Conservation (phyloP, 2,329 filamentous ascomycete species). For the Xylariaceae sp. region DNA sequence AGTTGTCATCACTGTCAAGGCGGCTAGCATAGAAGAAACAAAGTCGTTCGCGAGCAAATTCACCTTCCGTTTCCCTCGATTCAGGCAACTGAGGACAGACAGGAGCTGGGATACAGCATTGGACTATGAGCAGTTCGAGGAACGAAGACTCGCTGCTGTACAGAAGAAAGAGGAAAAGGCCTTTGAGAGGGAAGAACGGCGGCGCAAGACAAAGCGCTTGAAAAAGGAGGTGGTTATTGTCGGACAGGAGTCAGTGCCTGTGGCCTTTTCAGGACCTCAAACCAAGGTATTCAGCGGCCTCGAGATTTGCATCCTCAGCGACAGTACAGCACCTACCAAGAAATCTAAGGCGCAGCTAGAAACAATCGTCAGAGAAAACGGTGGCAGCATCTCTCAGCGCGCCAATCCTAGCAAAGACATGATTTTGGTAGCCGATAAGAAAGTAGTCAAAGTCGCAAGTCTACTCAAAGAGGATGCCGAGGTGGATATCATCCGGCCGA, state of each 20-base stretch:
- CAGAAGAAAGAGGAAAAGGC: constrained; percentile 68
- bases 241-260: constrained; percentile 55
- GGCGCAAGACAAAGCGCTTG: constrained; percentile 53
- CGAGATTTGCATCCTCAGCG: constrained; percentile 80
- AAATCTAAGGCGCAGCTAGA: constrained; percentile 78
- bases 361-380: constrained; percentile 74
- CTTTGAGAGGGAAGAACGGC: constrained; percentile 72
- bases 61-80: constrained; percentile 87
- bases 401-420: constrained; percentile 59
- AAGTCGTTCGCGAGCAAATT: constrained; percentile 72
- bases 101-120: constrained; percentile 79
- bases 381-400: constrained; percentile 74
- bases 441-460: constrained; percentile 75
- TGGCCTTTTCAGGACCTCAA: constrained; percentile 50
- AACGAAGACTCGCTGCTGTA: constrained; percentile 65
- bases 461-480: constrained; percentile 69
- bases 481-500: constrained; percentile 70
- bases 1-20: constrained; percentile 83
- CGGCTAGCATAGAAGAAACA: constrained; percentile 69
- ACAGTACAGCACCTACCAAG: constrained; percentile 64
- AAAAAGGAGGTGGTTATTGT: constrained; percentile 69
- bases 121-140: constrained; percentile 71
- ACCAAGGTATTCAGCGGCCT: constrained; percentile 70
- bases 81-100: constrained; percentile 76
- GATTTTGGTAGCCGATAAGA: constrained; percentile 76